phyloP scores from a whole-genome alignment of 2,329 filamentous ascomycete genomes.

The Penicillium sp. region DNA sequence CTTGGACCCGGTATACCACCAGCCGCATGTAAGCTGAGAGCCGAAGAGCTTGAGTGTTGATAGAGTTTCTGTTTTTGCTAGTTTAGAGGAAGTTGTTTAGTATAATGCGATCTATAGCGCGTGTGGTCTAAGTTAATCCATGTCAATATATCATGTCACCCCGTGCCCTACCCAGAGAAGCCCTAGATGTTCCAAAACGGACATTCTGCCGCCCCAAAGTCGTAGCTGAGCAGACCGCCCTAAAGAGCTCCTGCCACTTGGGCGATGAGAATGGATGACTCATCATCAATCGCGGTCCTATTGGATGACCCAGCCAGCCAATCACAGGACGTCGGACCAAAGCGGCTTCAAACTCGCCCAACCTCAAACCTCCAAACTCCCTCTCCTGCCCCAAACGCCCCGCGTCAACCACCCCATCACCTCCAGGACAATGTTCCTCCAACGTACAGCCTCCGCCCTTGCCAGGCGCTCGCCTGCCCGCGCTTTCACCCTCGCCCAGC shows the following conservation, averaged over 20 bases:
- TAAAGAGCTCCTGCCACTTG: slow-evolving; percentile 12
- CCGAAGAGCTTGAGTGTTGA: slow-evolving; percentile 42
- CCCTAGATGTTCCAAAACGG: slow-evolving; percentile 19
- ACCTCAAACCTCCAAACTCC: slow-evolving; percentile 37
- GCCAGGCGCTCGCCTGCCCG: slow-evolving; percentile 46
- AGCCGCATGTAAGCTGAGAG: slow-evolving; percentile 79
- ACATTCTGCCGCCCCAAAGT: slow-evolving; percentile 2
- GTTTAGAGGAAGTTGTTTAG: neutral
- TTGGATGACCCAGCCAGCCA: slow-evolving; percentile 14
- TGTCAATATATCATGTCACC: neutral
- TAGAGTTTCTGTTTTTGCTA: neutral
- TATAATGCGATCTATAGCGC: neutral
- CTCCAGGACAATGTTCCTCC: slow-evolving; percentile 46
- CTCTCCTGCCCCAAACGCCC: slow-evolving; percentile 28
- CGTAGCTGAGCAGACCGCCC: neutral
- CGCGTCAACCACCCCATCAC: slow-evolving; percentile 22
- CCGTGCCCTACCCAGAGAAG: slow-evolving; percentile 15
- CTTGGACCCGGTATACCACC: slow-evolving; percentile 88
- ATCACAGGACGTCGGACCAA: slow-evolving; percentile 31
- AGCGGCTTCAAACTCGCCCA: slow-evolving; percentile 40
- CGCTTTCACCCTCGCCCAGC: slow-evolving; percentile 38
- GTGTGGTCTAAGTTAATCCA: neutral
- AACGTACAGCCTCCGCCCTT: slow-evolving; percentile 46
- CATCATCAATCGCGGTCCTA: slow-evolving; percentile 8
- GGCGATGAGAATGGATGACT: slow-evolving; percentile 18